Conservation (phyloP, 352 stramenopile genomes). For the Phytopythium sindhum region DNA sequence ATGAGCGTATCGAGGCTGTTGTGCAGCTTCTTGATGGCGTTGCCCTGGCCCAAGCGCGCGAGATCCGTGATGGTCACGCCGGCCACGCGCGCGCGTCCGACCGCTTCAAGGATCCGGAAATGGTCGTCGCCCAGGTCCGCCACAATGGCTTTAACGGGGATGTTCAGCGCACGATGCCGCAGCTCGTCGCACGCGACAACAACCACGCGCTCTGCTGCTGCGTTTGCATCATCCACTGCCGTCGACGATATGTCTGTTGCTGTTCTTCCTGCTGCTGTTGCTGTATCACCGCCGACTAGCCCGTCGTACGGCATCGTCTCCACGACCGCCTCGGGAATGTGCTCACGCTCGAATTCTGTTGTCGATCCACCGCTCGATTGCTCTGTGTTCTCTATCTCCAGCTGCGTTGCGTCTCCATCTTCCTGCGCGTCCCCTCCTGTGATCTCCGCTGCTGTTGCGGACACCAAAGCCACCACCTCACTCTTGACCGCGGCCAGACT, state of each 20-base stretch:
- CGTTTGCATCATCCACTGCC: neutral
- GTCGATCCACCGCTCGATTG: neutral
- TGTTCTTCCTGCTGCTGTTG: slow-evolving; percentile 10
- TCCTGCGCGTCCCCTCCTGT: neutral
- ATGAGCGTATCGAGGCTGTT: slow-evolving; percentile 75
- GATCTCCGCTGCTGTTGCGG: neutral
- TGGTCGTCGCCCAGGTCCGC: slow-evolving; percentile 63
- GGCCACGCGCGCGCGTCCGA: slow-evolving; percentile 41
- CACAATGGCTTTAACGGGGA: slow-evolving; percentile 54
- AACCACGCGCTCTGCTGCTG: slow-evolving; percentile 16
- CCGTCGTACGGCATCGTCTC: slow-evolving; percentile 16
- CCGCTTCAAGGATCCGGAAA: slow-evolving; percentile 57
- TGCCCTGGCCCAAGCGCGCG: slow-evolving; percentile 21
- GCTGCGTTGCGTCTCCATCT: neutral
- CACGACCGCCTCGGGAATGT: slow-evolving; percentile 14
- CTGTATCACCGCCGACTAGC: slow-evolving; percentile 3
- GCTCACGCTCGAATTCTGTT: neutral
- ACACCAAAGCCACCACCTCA: slow-evolving; percentile 6
- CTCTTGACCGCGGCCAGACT: slow-evolving; percentile 17
- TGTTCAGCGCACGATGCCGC: slow-evolving; percentile 65
- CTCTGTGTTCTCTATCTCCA: neutral
- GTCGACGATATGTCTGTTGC: neutral
- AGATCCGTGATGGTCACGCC: slow-evolving; percentile 61
- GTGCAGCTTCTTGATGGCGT: slow-evolving; percentile 70
- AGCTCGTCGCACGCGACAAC: slow-evolving; percentile 64